Evolutionary conservation across 2,329 filamentous ascomycete species (phyloP).

Genomic region (Pestalotiopsis sp.): DNA sequence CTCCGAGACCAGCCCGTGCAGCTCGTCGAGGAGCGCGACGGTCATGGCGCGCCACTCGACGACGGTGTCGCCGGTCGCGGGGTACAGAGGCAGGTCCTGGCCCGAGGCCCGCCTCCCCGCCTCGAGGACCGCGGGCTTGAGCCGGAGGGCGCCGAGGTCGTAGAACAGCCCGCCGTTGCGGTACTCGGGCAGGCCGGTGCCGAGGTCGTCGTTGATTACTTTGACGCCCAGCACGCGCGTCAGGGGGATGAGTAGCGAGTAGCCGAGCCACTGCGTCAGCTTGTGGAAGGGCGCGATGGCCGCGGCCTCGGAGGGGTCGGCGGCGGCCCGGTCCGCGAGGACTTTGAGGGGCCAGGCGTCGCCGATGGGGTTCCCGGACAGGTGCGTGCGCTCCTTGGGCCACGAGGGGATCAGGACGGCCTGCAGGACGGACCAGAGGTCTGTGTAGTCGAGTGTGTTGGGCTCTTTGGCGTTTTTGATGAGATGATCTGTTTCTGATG

Average conservation of each 20-base stretch:
- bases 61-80: conserved; percentile 74
- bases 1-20: conserved; percentile 70
- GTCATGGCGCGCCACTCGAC: conserved; percentile 80
- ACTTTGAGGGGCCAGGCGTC: conserved; percentile 51
- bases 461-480: conserved; percentile 28
- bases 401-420: conserved; percentile 48
- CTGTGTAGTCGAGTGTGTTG: conserved; percentile 37
- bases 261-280: conserved; percentile 91
- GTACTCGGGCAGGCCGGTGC: conserved; percentile 90
- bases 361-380: conserved; percentile 45
- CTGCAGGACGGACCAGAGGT: conserved; percentile 47
- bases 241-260: conserved; percentile 93
- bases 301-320: conserved; percentile 63
- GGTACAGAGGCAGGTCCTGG: conserved; percentile 74
- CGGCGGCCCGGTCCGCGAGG: conserved; percentile 38
- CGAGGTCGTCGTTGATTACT: conserved; percentile 77
- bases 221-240: conserved; percentile 77
- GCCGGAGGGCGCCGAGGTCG: conserved; percentile 76
- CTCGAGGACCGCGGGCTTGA: conserved; percentile 71
- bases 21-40: conserved; percentile 73
- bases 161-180: conserved; percentile 89
- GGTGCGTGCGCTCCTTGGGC: conserved; percentile 54
- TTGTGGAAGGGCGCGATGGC: conserved; percentile 91
- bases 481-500: conserved; percentile 39
- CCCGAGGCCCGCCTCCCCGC: conserved; percentile 65